Conservation (phyloP, 1,284 basidiomycete species). For the Trametes versicolor region DNA sequence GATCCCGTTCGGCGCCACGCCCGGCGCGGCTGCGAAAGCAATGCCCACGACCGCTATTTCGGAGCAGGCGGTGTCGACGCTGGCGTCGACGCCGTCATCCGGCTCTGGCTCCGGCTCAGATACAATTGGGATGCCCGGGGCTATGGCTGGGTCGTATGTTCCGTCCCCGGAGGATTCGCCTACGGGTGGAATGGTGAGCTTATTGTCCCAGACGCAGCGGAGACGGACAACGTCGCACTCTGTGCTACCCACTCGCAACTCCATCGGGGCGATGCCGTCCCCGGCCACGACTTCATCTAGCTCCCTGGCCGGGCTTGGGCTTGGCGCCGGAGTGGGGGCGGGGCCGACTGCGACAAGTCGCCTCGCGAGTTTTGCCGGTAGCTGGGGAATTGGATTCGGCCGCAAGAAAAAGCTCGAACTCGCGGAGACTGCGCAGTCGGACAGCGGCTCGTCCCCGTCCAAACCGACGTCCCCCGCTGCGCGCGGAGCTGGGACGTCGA, state of each 20-base stretch:
- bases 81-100: conserved; percentile 31
- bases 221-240: conserved; percentile 69
- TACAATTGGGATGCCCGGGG: conserved; percentile 25
- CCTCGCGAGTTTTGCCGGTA: conserved; percentile 71
- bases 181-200: conserved; percentile 63
- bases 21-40: conserved; percentile 59
- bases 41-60: conserved; percentile 74
- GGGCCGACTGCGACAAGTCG: conserved; percentile 50
- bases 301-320: conserved; percentile 23
- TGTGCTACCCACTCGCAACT: conserved; percentile 52
- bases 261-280: conserved; percentile 41
- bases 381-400: conserved; percentile 71
- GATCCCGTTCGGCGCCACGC: conserved; percentile 62
- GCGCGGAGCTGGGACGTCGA: conserved; percentile 26
- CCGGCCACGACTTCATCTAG: conserved; percentile 38
- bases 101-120: conserved; percentile 25
- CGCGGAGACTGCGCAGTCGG: conserved; percentile 15
- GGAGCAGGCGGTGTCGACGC: conserved; percentile 56
- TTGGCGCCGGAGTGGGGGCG: conserved; percentile 25
- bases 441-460: conserved; percentile 12
- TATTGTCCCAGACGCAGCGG: conserved; percentile 46
- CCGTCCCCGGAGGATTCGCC: conserved; percentile 68
- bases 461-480: conserved; percentile 23
- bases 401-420: conserved; percentile 56
- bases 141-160: conserved; percentile 43